phyloP scores from a whole-genome alignment of 176 grass and related monocot genomes.

The Aegilops bicornis region DNA sequence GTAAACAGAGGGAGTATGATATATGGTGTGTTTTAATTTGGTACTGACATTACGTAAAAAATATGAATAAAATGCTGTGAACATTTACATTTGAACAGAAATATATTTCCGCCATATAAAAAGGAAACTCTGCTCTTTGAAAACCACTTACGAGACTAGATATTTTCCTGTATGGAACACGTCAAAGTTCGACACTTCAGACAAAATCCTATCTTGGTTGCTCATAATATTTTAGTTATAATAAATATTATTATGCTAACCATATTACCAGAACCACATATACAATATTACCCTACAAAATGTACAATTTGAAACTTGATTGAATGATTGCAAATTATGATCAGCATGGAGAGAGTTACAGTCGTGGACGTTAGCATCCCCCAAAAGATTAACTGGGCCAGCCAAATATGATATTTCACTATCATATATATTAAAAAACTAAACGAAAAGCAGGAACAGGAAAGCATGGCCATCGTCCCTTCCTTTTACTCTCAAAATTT shows the following conservation, averaged over 20 bases:
- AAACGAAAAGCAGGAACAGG: background rate
- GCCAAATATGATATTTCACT: slow-evolving; percentile 25
- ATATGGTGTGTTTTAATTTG: background rate
- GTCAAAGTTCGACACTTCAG: background rate
- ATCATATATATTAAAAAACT: background rate
- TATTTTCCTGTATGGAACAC: background rate
- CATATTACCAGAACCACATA: background rate
- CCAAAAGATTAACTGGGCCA: slow-evolving; percentile 16
- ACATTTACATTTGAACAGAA: background rate
- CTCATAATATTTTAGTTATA: background rate
- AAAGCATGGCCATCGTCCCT: background rate
- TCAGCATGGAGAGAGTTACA: background rate
- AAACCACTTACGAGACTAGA: background rate
- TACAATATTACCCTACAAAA: background rate
- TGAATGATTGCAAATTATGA: background rate
- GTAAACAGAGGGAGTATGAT: background rate
- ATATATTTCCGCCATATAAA: background rate
- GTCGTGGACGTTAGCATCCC: slow-evolving; percentile 28
- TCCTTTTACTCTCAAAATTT: slow-evolving; percentile 5
- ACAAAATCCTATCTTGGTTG: too few species aligned
- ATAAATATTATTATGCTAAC: background rate
- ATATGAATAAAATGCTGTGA: too few species aligned
- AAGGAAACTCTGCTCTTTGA: background rate
- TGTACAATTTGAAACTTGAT: background rate
- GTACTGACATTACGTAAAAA: too few species aligned